These are phyloP conservation scores for Gonapodya sp. DNA, from an alignment of 192 early-diverging fungal genomes.

Conservation along the genomic window DNA sequence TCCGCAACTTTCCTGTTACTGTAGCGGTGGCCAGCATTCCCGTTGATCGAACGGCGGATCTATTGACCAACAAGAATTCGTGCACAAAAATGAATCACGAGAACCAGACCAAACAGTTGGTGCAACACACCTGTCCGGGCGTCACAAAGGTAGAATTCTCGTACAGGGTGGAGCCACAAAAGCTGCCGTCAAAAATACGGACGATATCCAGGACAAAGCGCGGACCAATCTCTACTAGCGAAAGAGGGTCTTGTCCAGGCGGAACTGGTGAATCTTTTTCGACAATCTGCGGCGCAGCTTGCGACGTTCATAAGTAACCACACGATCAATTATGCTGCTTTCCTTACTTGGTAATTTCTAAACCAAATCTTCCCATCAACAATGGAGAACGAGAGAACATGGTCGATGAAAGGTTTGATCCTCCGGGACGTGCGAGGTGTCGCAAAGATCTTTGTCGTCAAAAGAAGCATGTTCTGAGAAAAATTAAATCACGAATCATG, in stretches of 20 bases:
- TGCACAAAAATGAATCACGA: too few species aligned
- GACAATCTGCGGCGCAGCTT: constrained; percentile 36
- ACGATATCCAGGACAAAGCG: constrained; percentile 90
- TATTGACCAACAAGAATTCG: too few species aligned
- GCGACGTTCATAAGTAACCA: background rate
- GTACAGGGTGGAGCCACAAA: constrained; percentile 84
- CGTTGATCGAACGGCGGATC: background rate
- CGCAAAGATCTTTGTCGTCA: constrained; percentile 83
- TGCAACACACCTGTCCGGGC: constrained; percentile 36
- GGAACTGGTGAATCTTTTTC: constrained; percentile 57
- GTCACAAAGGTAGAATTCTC: constrained; percentile 81
- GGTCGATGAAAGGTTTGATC: constrained; percentile 96
- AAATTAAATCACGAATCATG: background rate
- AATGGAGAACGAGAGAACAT: constrained; percentile 80
- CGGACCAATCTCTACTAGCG: constrained; percentile 91
- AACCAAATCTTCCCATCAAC: constrained; percentile 89
- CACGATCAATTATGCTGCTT: background rate
- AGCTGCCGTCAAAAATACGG: constrained; percentile 90
- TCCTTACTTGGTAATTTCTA: constrained; percentile 80
- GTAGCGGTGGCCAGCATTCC: background rate
- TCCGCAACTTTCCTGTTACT: background rate
- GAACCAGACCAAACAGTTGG: too few species aligned
- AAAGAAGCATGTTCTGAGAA: too few species aligned
- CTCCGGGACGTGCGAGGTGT: constrained; percentile 77
- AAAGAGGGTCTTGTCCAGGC: constrained; percentile 40